A percentile compares a stretch with the other conserved stretches of the same genome.
Conservation (phyloP, 164 flowering plant genomes). For the Berberis vulgaris region DNA sequence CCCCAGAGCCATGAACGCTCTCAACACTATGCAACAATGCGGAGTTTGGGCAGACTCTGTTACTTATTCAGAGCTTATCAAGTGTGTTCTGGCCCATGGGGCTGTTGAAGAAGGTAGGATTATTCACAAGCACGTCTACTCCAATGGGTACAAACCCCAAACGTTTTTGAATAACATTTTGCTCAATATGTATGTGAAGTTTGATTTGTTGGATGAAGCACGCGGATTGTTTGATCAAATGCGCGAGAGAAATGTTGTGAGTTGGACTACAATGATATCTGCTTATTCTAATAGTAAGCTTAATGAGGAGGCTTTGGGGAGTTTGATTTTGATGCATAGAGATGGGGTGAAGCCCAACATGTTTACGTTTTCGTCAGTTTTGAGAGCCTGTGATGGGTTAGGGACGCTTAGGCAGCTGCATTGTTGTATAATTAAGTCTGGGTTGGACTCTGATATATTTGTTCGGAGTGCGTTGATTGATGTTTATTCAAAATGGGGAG, state of each 20-base stretch:
- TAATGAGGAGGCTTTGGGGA: slow-evolving; percentile 34
- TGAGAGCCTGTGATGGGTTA: slow-evolving; percentile 55
- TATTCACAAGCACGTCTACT: not conserved
- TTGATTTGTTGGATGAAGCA: slow-evolving; percentile 49
- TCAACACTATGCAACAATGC: not conserved
- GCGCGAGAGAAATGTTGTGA: slow-evolving; percentile 65
- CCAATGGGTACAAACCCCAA: slow-evolving; percentile 2
- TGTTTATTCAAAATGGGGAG: slow-evolving; percentile 64
- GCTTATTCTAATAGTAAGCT: slow-evolving; percentile 34
- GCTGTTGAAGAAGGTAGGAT: not conserved
- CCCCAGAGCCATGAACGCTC: not conserved
- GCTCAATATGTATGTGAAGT: slow-evolving; percentile 20
- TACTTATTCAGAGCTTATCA: slow-evolving; percentile 1
- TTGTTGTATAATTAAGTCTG: slow-evolving; percentile 41
- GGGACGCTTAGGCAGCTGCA: slow-evolving; percentile 47
- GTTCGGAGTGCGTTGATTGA: slow-evolving; percentile 80
- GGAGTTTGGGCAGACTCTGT: not conserved
- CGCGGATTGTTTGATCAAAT: slow-evolving; percentile 58
- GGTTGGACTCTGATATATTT: slow-evolving; percentile 70
- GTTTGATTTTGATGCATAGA: slow-evolving; percentile 56
- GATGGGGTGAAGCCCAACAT: slow-evolving; percentile 64
- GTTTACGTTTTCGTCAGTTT: slow-evolving; percentile 68
- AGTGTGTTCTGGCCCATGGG: not conserved
- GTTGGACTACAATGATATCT: slow-evolving; percentile 89
- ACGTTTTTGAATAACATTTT: not conserved